Conservation (phyloP, 371 early-diverging fungal genomes). For the Lichtheimia corymbifera region DNA sequence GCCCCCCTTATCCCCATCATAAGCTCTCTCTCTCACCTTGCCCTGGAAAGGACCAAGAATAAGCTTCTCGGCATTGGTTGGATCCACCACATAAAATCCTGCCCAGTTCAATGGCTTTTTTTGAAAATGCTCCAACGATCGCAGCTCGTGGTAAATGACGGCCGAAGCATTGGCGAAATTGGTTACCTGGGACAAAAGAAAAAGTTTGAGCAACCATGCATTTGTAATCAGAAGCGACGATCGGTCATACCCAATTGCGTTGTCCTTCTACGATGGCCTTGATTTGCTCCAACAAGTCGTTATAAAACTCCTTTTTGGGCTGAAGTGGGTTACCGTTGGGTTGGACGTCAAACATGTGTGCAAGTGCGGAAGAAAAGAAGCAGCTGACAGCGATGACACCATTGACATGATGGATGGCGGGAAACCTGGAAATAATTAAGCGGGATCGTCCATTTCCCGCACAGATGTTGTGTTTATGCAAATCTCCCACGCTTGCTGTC, state of each 20-base stretch:
- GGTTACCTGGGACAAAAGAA: slow-evolving; percentile 44
- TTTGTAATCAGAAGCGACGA: background rate
- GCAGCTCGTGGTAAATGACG: slow-evolving; percentile 79
- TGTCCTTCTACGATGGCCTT: slow-evolving; percentile 50
- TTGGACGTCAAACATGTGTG: background rate
- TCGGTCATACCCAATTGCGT: slow-evolving; percentile 45
- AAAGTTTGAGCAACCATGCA: no score
- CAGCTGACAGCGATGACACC: no score
- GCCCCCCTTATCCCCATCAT: background rate
- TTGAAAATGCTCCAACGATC: slow-evolving; percentile 57
- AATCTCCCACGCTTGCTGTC: no score
- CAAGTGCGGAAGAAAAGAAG: background rate
- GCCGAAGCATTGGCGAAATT: slow-evolving; percentile 83
- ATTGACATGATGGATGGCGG: no score
- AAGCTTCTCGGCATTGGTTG: slow-evolving; percentile 46
- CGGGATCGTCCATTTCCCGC: no score
- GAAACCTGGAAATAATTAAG: no score
- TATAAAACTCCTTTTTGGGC: slow-evolving; percentile 51
- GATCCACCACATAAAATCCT: slow-evolving; percentile 81
- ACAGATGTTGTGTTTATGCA: no score
- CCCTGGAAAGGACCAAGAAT: slow-evolving; percentile 93
- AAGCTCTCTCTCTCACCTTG: slow-evolving; percentile 41
- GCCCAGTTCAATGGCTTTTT: slow-evolving; percentile 88
- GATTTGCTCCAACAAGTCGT: slow-evolving; percentile 42
- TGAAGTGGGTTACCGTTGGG: background rate